Evolutionary conservation across 2,329 filamentous ascomycete genomes (phyloP).

Genomic region (Huntiella moniliformis): DNA sequence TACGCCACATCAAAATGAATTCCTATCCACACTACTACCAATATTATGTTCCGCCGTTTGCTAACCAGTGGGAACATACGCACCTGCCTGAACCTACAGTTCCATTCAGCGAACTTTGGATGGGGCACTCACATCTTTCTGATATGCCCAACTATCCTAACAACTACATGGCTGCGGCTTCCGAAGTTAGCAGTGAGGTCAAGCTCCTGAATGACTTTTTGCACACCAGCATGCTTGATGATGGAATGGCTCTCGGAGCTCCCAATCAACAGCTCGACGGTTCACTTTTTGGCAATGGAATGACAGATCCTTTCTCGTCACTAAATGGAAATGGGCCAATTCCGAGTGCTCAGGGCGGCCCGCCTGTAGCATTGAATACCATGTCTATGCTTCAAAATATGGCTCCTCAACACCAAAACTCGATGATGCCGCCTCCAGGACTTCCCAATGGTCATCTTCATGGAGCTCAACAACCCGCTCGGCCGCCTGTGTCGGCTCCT

Average conservation of each 20-base stretch:
- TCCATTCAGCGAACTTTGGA: slow-evolving; percentile 26
- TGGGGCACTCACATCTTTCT: slow-evolving; percentile 65
- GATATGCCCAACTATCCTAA: slow-evolving; percentile 90
- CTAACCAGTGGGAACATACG: neutral
- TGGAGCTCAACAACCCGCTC: neutral
- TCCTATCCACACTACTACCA: neutral
- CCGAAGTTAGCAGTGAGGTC: slow-evolving; percentile 91
- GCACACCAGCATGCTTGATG: slow-evolving; percentile 77
- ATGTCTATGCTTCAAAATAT: neutral
- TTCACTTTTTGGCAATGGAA: neutral
- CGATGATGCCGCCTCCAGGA: slow-evolving; percentile 30
- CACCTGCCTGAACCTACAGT: neutral
- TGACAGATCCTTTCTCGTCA: slow-evolving; percentile 6
- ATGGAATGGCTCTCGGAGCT: slow-evolving; percentile 25
- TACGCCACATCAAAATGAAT: neutral
- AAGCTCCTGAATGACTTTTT: slow-evolving; percentile 94
- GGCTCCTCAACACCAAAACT: slow-evolving; percentile 16
- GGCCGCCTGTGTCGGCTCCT: no score
- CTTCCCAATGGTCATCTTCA: neutral
- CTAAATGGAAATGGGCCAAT: neutral
- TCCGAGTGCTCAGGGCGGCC: neutral
- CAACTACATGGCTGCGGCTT: slow-evolving; percentile 69
- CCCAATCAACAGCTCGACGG: no score
- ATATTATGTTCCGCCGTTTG: neutral
- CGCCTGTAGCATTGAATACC: neutral